phyloP scores from a whole-genome alignment of 164 flowering plant species.

The Sextonia rubra region DNA sequence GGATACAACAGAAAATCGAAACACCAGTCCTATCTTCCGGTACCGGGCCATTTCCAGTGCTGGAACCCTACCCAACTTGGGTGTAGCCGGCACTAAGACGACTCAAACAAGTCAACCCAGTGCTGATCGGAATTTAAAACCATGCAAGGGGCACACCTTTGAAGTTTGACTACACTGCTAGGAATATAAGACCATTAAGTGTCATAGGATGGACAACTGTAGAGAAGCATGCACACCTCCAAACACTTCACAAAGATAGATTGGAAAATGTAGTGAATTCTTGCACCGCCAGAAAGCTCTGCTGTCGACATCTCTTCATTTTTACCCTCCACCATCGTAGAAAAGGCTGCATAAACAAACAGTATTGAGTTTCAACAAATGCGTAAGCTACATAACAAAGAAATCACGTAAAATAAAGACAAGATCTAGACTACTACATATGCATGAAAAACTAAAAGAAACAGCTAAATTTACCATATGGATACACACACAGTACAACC shows the following conservation, averaged over 20 bases:
- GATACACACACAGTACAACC: not conserved
- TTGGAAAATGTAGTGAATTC: constrained; percentile 91
- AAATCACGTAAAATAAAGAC: not conserved
- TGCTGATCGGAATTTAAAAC: too few relatives aligned
- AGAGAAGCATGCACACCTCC: constrained; percentile 49
- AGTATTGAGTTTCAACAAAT: not conserved
- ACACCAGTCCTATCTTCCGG: too few relatives aligned
- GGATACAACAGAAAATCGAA: too few relatives aligned
- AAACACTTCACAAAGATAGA: constrained; percentile 88
- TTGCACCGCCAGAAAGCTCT: constrained; percentile 96
- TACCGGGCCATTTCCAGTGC: too few relatives aligned
- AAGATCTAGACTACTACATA: not conserved
- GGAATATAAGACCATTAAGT: too few relatives aligned
- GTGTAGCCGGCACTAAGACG: too few relatives aligned
- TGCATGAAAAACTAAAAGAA: not conserved
- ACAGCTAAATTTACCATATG: not conserved
- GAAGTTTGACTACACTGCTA: too few relatives aligned
- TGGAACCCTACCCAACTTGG: too few relatives aligned
- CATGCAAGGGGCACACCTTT: too few relatives aligned
- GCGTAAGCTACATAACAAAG: not conserved
- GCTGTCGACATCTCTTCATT: constrained; percentile 94
- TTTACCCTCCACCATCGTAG: constrained; percentile 94
- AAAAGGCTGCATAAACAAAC: constrained; percentile 54
- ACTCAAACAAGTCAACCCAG: too few relatives aligned
- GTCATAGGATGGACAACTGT: not conserved